Conservation (phyloP, 768 basidiomycete species). For the Psilocybe cyanescens region DNA sequence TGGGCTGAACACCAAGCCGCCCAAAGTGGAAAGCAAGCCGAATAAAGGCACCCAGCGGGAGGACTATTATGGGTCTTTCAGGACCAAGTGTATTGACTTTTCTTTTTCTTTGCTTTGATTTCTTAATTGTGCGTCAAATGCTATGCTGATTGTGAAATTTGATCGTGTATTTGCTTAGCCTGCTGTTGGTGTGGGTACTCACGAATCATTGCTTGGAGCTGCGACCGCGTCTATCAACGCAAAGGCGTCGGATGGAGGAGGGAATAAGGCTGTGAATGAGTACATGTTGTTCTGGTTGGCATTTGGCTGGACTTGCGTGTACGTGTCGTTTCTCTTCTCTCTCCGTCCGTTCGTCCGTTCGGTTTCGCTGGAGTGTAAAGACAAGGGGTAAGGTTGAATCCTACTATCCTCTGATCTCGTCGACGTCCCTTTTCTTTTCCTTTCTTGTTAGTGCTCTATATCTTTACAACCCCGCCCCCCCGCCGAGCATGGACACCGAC, state of each 20-base stretch:
- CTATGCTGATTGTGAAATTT: conserved; percentile 6
- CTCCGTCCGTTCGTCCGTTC: conserved; percentile 59
- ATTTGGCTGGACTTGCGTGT: conserved; percentile 85
- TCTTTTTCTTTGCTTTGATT: neutral
- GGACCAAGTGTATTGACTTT: conserved; percentile 74
- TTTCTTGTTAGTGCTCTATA: neutral
- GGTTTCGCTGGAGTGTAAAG: conserved; percentile 77
- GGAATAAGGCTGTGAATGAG: conserved; percentile 66
- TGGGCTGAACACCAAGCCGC: conserved; percentile 77
- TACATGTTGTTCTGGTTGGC: conserved; percentile 91
- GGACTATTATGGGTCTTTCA: conserved; percentile 87
- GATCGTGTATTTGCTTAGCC: conserved; percentile 37
- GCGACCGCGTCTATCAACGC: conserved; percentile 66
- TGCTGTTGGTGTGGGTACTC: conserved; percentile 87
- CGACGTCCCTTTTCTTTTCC: neutral
- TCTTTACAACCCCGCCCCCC: neutral
- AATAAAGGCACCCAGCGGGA: conserved; percentile 72
- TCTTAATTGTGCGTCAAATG: neutral
- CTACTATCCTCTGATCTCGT: neutral
- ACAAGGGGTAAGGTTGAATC: neutral
- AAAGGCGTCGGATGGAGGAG: conserved; percentile 48
- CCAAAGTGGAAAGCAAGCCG: conserved; percentile 66
- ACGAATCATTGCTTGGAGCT: conserved; percentile 82
- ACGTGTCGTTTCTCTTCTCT: conserved; percentile 30
- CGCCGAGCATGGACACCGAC: too few relatives aligned